Conservation (phyloP, 2,329 filamentous ascomycete species). For the Penicillium sp. region DNA sequence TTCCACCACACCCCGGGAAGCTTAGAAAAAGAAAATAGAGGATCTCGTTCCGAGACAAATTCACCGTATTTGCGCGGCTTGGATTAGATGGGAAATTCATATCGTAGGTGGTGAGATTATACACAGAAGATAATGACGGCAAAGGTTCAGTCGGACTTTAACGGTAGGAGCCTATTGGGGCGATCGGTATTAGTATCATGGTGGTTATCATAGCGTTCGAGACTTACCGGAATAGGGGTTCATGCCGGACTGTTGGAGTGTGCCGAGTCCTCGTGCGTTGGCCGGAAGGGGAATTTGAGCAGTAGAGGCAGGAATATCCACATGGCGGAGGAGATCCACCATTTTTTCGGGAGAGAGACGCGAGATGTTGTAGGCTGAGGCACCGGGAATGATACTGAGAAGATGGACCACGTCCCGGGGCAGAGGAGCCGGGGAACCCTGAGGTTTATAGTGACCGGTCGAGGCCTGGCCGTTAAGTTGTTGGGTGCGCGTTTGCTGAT, state of each 20-base stretch:
- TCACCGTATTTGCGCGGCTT: background rate
- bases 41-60: constrained; percentile 1
- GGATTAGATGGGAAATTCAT: constrained; percentile 3
- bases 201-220: background rate
- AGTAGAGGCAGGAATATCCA: constrained; percentile 56
- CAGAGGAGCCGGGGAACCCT: constrained; percentile 57
- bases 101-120: constrained; percentile 4
- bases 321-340: constrained; percentile 66
- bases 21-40: background rate
- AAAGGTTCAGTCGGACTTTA: constrained; percentile 1
- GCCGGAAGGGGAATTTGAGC: constrained; percentile 37
- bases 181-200: background rate
- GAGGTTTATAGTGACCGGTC: constrained; percentile 46
- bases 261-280: constrained; percentile 28
- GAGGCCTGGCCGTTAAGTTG: constrained; percentile 29
- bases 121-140: constrained; percentile 6
- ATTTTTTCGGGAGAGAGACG: constrained; percentile 66
- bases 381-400: constrained; percentile 68
- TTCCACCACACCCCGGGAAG: background rate
- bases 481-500: constrained; percentile 59
- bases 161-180: constrained; percentile 16
- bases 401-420: constrained; percentile 61
- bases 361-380: constrained; percentile 65
- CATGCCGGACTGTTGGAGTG: constrained; percentile 21
- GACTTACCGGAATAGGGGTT: constrained; percentile 35